These are phyloP conservation scores for Brassica cretica DNA, from an alignment of 345 rosid species.

Conservation along the genomic window DNA sequence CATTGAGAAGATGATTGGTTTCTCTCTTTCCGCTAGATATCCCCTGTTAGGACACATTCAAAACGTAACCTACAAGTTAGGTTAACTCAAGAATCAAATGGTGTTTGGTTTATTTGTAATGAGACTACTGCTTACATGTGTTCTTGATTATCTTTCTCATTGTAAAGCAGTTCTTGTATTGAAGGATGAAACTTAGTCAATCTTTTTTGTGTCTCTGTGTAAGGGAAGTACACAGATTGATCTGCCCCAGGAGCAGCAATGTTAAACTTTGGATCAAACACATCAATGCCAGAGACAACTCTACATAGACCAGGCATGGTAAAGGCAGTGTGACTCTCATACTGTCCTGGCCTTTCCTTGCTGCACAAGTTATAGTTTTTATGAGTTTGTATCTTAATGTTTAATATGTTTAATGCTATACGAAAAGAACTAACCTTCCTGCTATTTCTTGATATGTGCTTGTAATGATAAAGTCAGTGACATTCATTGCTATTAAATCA, in stretches of 20 bases:
- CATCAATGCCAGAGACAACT: constrained; percentile 83
- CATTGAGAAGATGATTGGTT: constrained; percentile 95
- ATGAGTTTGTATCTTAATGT: constrained; percentile 3
- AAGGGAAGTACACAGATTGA: constrained; percentile 89
- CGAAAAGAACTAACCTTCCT: constrained; percentile 58
- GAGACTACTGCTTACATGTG: constrained; percentile 61
- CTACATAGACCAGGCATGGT: constrained; percentile 93
- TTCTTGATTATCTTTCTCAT: constrained; percentile 58
- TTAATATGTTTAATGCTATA: neutral
- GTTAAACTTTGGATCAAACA: constrained; percentile 93
- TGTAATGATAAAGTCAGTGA: constrained; percentile 77
- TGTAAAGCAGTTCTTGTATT: constrained; percentile 74
- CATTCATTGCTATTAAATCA: constrained; percentile 81
- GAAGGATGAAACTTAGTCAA: constrained; percentile 62
- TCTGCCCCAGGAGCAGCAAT: constrained; percentile 96
- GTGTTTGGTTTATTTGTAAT: neutral
- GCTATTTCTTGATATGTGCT: constrained; percentile 98
- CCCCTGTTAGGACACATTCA: constrained; percentile 53
- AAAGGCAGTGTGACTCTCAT: constrained; percentile 79
- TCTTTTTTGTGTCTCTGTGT: constrained; percentile 55
- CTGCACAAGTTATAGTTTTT: constrained; percentile 38
- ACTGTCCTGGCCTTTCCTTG: constrained; percentile 80
- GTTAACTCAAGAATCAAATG: neutral
- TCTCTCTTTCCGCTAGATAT: constrained; percentile 66
- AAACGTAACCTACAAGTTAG: neutral